phyloP scores from a whole-genome alignment of 768 basidiomycete genomes.

The Suillus subaureus region DNA sequence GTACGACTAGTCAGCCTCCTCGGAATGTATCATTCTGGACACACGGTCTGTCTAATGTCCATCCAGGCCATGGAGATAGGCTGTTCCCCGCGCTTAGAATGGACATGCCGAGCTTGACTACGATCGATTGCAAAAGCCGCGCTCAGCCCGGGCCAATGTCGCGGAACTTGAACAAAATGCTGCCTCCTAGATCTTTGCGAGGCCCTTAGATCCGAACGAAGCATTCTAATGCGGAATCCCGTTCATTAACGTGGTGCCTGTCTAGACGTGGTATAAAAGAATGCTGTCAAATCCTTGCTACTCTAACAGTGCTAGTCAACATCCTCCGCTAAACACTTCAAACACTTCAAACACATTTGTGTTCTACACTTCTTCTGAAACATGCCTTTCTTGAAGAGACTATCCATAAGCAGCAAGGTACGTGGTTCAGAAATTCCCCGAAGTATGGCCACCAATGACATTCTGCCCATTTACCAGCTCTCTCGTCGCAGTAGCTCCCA shows the following conservation, averaged over 20 bases:
- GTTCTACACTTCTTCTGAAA: neutral
- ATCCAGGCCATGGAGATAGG: conserved; percentile 13
- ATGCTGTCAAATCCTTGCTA: neutral
- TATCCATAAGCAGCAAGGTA: conserved; percentile 26
- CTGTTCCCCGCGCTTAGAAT: conserved; percentile 4
- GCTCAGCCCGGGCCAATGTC: conserved; percentile 4
- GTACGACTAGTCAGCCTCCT: conserved; percentile 1
- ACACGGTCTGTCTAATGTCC: conserved; percentile 8
- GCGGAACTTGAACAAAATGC: conserved; percentile 5
- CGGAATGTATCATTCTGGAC: conserved; percentile 14
- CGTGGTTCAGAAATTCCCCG: neutral
- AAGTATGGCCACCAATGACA: neutral
- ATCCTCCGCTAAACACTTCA: conserved; percentile 1
- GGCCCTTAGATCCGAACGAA: conserved; percentile 18
- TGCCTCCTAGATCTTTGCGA: conserved; percentile 12
- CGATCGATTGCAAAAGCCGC: neutral
- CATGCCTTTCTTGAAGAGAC: conserved; percentile 29
- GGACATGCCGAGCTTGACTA: conserved; percentile 1
- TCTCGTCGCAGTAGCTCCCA: conserved; percentile 12
- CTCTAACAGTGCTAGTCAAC: conserved; percentile 7
- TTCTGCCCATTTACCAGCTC: neutral
- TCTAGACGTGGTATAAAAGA: conserved; percentile 26
- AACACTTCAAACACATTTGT: neutral
- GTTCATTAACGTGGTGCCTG: conserved; percentile 4
- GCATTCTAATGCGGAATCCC: conserved; percentile 5